Evolutionary conservation across 768 basidiomycete species (phyloP), one percentile per base, ranked within the genome.

Genomic region (Daedaleopsis sinensis): DNA sequence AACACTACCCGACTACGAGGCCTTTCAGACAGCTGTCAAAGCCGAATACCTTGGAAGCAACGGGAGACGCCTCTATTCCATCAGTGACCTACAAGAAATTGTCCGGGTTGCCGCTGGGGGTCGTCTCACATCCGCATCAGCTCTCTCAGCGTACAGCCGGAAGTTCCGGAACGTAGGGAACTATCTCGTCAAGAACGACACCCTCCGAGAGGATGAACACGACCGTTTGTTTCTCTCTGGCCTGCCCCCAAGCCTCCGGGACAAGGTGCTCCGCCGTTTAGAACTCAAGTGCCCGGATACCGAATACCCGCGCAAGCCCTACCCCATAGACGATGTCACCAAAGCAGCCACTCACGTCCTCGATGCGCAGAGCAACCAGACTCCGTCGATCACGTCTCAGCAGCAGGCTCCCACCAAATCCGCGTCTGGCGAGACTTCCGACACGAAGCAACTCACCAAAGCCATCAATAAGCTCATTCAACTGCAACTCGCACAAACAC

Each of bases 271-370:
- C 21, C 49, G 65, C 3, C 65, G 69, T 1, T 66, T 74, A 0
- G 56, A 65, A 24, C 53, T 72, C 55, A 71, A 68, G 19, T 27
- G 52, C 15, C 70, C 67, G 1, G 68, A 71, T 23, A 62, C 53
- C 1, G 23, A 65, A 19, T 62, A 62, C n/a, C 72, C 69, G 1
- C 70, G 72, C 13, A 64, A 72, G 15, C 69, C 70, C 1, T 73
- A 72, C 54, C 23, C 38, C 2, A 36, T 73, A 12, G 36, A n/a
- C 0, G 63, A 71, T 9, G 61, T 72, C 16, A 59, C 67, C 8
- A 66, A 63, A 18, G 70, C 68, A 1, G 64, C 69, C 0, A 52
- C 62, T 3, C 70, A 71, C 50, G 63, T 66, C 7, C 35, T 71
- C 16, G 46, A 57, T n/a, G 21, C 63, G 5, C 19, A 32, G 27